Evolutionary conservation across 2,329 filamentous ascomycete genomes (phyloP).

Genomic region (Aureobasidium pullulans): DNA sequence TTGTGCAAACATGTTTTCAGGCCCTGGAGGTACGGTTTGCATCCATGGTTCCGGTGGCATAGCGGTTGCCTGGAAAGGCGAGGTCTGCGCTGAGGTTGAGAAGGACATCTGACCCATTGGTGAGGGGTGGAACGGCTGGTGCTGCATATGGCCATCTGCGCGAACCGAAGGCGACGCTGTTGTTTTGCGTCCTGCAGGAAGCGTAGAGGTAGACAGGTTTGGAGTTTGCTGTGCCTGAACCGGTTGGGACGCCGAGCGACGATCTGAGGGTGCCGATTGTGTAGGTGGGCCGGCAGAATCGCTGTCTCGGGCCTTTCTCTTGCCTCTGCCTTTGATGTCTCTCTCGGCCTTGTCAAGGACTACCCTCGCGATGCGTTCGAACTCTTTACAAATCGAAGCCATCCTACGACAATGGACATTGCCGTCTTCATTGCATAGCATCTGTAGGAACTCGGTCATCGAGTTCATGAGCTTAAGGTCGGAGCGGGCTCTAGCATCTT

Average conservation of each 20-base stretch:
- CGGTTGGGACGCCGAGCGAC: neutral
- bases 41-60: neutral
- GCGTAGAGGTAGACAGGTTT: slow-evolving; percentile 19
- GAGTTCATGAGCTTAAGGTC: slow-evolving; percentile 87
- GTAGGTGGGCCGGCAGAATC: slow-evolving; percentile 20
- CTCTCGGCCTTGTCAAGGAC: slow-evolving; percentile 88
- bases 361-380: slow-evolving; percentile 84
- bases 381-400: slow-evolving; percentile 90
- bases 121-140: neutral
- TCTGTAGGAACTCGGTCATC: slow-evolving; percentile 86
- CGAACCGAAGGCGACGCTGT: neutral
- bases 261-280: neutral
- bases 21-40: neutral
- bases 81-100: neutral
- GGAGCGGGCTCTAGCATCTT: slow-evolving; percentile 78
- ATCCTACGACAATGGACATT: slow-evolving; percentile 89
- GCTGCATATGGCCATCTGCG: neutral
- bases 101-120: neutral
- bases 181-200: neutral
- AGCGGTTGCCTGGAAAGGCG: neutral
- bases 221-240: slow-evolving; percentile 15
- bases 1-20: neutral
- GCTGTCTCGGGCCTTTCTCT: slow-evolving; percentile 66
- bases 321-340: slow-evolving; percentile 70
- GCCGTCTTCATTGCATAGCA: slow-evolving; percentile 65